Base-by-base conservation (phyloP, 345 rosid species). In the Rubroshorea leprosula region DNA sequence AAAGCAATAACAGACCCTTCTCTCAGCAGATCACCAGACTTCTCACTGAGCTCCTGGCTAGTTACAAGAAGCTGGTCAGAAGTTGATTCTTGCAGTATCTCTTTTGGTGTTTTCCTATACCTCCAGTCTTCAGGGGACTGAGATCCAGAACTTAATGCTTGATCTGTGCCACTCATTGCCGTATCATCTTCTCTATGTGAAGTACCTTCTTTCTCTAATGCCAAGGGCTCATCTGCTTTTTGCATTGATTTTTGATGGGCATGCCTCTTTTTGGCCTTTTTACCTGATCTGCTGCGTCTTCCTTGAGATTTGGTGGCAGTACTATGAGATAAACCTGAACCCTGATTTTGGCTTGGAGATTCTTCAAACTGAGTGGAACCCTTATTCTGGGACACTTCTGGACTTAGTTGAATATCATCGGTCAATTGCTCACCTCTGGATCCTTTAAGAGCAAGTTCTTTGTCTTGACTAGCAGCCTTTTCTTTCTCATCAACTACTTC, bases 181-280 rank as follows among this genome's bases (percentile, higher is more conserved):
- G 91, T 77, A 64, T 76, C 90, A 68, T 90, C 97, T 63, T 80
- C 97, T 69, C 81, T 76, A 52, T 81, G 80, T 17, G 96, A 87
- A 48, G 78, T 73, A 53, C 87, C 79, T 75, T 83, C 93, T 70
- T 83, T 86, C 54, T 81, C 89, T 50, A 83, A 48, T 19, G 67
- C 74, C 61, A 83, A 82, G 51, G 77, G 79, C 61, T 82, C 87
- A 27, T 81, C 92, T 2, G 82, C 50, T 64, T 81, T 85, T 58
- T 81, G 92, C 55, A 41, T 58, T 49, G 79, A 62, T 65, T 76
- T 90, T 67, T 81, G 95, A 70, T 73, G 90, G 66, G 81, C 83
- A 52, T 85, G 97, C 68, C 95, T 90, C 81, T 85, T 94, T 71
- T 87, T 94, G 39, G 95, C 90, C 75, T 94, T 94, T 82, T 90